These are phyloP conservation scores for Tolypocladium ophioglossoides DNA, from an alignment of 2,329 filamentous ascomycete species.

Conservation along the genomic window DNA sequence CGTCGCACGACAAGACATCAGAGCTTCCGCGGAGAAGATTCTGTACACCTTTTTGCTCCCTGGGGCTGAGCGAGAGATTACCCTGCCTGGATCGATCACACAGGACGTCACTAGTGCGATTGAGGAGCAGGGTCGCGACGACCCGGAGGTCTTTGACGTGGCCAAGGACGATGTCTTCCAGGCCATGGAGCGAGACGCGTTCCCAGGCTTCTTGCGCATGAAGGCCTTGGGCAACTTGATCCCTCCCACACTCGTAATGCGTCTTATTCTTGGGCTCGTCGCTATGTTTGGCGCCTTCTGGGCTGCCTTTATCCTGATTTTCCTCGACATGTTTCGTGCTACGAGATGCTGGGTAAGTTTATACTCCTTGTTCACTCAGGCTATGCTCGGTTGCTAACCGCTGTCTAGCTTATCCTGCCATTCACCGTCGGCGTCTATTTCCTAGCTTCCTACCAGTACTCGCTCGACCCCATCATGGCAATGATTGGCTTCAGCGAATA, in stretches of 20 bases:
- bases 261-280: constrained; percentile 70
- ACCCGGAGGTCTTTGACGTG: constrained; percentile 93
- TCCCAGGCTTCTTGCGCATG: constrained; percentile 87
- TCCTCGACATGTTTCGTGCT: constrained; percentile 64
- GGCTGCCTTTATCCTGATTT: constrained; percentile 87
- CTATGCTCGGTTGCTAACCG: constrained; percentile 11
- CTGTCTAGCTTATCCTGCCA: constrained; percentile 57
- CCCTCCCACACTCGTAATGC: constrained; percentile 75
- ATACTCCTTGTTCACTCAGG: neutral
- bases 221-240: constrained; percentile 96
- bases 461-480: constrained; percentile 83
- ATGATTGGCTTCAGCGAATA: constrained; percentile 90
- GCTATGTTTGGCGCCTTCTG: constrained; percentile 89
- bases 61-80: constrained; percentile 93
- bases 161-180: constrained; percentile 99
- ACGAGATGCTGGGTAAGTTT: constrained; percentile 75
- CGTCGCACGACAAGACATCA: constrained; percentile 80
- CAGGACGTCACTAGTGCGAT: constrained; percentile 78
- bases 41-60: constrained; percentile 95
- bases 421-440: constrained; percentile 88
- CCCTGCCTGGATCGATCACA: constrained; percentile 78
- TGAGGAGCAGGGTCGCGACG: constrained; percentile 83
- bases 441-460: constrained; percentile 87
- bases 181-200: constrained; percentile 99
- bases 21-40: constrained; percentile 92